phyloP scores from a whole-genome alignment of 345 rosid genomes.

The Salix exigua region DNA sequence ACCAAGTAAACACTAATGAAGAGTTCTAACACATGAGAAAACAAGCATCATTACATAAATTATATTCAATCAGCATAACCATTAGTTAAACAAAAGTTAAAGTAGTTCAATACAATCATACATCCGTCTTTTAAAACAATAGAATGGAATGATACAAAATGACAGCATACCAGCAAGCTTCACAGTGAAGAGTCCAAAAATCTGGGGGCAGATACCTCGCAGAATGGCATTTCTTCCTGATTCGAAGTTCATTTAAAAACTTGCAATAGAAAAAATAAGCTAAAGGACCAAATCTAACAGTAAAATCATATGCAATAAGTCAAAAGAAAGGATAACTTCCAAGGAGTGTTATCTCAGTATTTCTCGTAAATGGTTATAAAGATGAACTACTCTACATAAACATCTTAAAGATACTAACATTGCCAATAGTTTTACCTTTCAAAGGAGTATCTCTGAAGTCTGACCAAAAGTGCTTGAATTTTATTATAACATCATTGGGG shows the following conservation, averaged over 20 bases:
- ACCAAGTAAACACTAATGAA: background rate
- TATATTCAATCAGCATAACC: background rate
- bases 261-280: background rate
- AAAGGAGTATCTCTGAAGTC: conserved; percentile 64
- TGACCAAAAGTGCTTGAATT: conserved; percentile 82
- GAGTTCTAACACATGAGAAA: background rate
- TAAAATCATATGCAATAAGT: background rate
- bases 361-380: background rate
- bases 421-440: conserved; percentile 45
- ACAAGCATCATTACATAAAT: background rate
- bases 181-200: conserved; percentile 98
- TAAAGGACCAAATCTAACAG: background rate
- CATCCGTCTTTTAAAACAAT: background rate
- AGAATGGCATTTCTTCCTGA: conserved; percentile 88
- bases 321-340: background rate
- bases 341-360: background rate
- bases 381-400: background rate
- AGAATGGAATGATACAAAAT: conserved; percentile 2
- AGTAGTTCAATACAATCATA: background rate
- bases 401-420: background rate
- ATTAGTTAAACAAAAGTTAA: background rate
- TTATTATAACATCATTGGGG: conserved; percentile 53
- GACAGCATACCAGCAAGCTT: conserved; percentile 76
- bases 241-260: background rate
- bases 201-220: conserved; percentile 85